Percentiles rank a stretch among this genome's conserved stretches.
phyloP scores from a whole-genome alignment of 73 alveolate species.

The Symbiodinium natans region DNA sequence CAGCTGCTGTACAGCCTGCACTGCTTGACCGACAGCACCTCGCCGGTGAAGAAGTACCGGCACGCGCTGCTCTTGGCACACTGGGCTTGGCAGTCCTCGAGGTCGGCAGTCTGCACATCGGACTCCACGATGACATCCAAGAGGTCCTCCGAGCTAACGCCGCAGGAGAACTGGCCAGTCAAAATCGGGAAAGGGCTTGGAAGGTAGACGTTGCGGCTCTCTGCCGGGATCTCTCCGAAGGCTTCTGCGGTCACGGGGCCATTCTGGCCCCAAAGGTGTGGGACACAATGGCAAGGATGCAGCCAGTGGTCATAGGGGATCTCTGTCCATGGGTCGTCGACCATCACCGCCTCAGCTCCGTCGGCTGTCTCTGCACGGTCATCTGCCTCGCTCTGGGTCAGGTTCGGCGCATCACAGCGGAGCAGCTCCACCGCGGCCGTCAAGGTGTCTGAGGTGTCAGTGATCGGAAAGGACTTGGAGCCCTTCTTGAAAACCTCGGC shows the following conservation, averaged over 20 bases:
- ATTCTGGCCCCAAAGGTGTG: constrained; percentile 14
- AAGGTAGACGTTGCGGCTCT: background rate
- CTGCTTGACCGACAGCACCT: background rate
- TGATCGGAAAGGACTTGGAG: background rate
- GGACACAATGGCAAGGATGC: constrained; percentile 49
- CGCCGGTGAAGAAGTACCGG: constrained; percentile 5
- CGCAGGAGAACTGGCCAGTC: constrained; percentile 11
- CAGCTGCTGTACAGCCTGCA: constrained; percentile 9
- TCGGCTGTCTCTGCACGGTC: background rate
- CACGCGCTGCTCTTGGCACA: background rate
- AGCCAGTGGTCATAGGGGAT: constrained; percentile 9
- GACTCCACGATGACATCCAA: background rate
- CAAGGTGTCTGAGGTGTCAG: background rate
- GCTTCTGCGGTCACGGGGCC: constrained; percentile 31
- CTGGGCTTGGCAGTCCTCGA: background rate
- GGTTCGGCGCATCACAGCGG: background rate
- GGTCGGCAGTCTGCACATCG: background rate
- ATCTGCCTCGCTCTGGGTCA: background rate
- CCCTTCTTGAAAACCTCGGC: background rate
- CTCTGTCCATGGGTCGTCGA: constrained; percentile 19
- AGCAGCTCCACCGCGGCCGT: background rate
- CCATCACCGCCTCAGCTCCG: constrained; percentile 1
- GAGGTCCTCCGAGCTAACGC: background rate
- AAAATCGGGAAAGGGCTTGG: constrained; percentile 14
- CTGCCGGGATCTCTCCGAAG: constrained; percentile 30